Conservation (phyloP, 1,284 basidiomycete species). For the Polyporus tsugae region DNA sequence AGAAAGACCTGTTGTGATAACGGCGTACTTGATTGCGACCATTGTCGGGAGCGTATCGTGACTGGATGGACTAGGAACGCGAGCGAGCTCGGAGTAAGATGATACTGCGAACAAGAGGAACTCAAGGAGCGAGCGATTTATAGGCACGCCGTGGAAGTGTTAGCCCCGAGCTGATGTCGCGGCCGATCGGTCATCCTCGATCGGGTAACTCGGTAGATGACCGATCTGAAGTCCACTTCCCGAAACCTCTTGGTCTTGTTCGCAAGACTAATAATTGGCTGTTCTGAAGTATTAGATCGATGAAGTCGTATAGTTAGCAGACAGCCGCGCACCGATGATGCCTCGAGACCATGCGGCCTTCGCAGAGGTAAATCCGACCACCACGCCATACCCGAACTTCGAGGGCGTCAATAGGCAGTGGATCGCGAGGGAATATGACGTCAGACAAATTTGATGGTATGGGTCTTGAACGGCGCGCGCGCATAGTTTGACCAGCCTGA, state of each 20-base stretch:
- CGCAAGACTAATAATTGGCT: neutral
- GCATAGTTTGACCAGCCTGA: too few species aligned
- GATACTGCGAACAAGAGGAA: neutral
- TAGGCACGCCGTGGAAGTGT: neutral
- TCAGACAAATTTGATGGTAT: too few species aligned
- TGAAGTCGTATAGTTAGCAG: too few species aligned
- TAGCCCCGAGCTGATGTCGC: neutral
- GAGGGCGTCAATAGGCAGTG: too few species aligned
- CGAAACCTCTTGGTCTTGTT: neutral
- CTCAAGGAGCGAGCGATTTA: neutral
- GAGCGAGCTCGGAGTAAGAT: neutral
- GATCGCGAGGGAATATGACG: too few species aligned
- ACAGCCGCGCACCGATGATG: too few species aligned
- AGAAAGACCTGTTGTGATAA: constrained; percentile 1
- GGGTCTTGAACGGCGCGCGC: too few species aligned
- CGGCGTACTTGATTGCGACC: constrained; percentile 6
- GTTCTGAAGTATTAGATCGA: too few species aligned
- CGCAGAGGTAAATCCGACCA: too few species aligned
- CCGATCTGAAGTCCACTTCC: neutral
- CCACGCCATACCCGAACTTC: too few species aligned
- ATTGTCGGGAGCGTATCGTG: neutral
- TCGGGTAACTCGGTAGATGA: neutral
- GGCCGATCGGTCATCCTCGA: neutral
- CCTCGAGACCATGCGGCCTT: too few species aligned
- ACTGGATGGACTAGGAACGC: neutral